Evolutionary conservation across 2,329 filamentous ascomycete species (phyloP), one percentile per base, ranked within the genome.

Genomic region (Curvularia lunata): DNA sequence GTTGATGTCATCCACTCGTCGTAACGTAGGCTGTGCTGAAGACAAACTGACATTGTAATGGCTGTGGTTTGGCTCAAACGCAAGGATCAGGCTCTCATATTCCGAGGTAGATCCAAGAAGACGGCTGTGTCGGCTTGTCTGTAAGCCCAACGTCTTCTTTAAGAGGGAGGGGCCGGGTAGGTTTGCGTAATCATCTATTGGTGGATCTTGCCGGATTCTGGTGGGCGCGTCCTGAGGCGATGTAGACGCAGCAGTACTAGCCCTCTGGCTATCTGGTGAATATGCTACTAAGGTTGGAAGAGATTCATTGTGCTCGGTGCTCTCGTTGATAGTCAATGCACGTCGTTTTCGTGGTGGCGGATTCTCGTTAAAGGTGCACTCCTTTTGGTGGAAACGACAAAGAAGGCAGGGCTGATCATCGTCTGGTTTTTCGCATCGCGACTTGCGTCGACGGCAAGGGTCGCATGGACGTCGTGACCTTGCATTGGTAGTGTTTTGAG

Each of bases 291-390:
- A 19, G 13, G 37, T 46, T 19, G 34, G 43, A 10, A 7, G 16
- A 8, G 40, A 30, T 34, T 28, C 25, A 32, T 28, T 40, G 10
- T 34, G 21, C 58, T 67, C 34, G 58, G 58, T 52, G 40, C 43
- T 19, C 50, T 52, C 42, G n/a, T 43, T 42, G 37, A 38, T n/a
- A 2, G 21, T 45, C 28, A 56, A 28, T 30, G 71, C 65, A 78
- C 90, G 90, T 70, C 89, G 83, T 79, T 91, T 91, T 66, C 88
- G 84, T 58, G 86, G 85, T 68, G 85, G 85, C 16, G 88, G 88
- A 72, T 87, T 89, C 52, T 85, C 84, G 42, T 84, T 79, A 69
- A 90, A 84, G 27, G 88, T 90, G 75, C 89, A 91, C 56, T 88
- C 85, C 68, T 88, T 83, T 51, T 83, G 84, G 72, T 85, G 85